Base-by-base conservation (phyloP, 768 basidiomycete genomes). In the Leccinum ochraceum region DNA sequence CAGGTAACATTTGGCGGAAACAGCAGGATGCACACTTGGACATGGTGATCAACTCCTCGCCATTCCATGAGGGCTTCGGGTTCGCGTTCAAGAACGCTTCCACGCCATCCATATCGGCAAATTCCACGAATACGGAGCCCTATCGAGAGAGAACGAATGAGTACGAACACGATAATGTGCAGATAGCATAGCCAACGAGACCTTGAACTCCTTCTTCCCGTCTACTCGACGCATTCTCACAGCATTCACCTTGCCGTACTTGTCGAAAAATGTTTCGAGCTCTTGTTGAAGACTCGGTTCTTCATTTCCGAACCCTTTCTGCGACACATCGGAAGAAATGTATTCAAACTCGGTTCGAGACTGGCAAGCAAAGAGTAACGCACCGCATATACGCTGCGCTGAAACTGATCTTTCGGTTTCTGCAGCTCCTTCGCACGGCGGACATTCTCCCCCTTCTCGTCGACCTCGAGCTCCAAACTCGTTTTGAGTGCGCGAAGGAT, bases 101-200 rank as follows among this genome's bases (percentile, higher is more conserved):
- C 34, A 87, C 87, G 5, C 84, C 79, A 51, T 81, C 79, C 70
- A 86, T 82, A 64, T 92, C 86, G 24, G 85, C 79, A 70, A 92
- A 98, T 76, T 98, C 96, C 42, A 85, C 85, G 65, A 98, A 98
- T n/a, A 95, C 90, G 9, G 95, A 97, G 54, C 89, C 85, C 94
- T 95, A 63, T 59, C n/a, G 39, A 46, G 50, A 28, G 2, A 46
- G 51, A n/a, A 57, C 9, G 11, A 16, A 20, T 46, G n/a, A 26
- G 2, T 4, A 14, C 11, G 13, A 24, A 39, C 1, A 3, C 11
- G 34, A 39, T 2, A 4, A 3, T 11, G 11, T 46, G 44, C 10
- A 20, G n/a, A 44, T 24, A 34, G 22, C 59, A 14, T 16, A 58
- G 54, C 6, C 20, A 50, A 56, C 79, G 55, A 26, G n/a, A 90